These are phyloP conservation scores for Scenedesmus sp. DNA, from an alignment of 163 green algal species.

Conservation along the genomic window DNA sequence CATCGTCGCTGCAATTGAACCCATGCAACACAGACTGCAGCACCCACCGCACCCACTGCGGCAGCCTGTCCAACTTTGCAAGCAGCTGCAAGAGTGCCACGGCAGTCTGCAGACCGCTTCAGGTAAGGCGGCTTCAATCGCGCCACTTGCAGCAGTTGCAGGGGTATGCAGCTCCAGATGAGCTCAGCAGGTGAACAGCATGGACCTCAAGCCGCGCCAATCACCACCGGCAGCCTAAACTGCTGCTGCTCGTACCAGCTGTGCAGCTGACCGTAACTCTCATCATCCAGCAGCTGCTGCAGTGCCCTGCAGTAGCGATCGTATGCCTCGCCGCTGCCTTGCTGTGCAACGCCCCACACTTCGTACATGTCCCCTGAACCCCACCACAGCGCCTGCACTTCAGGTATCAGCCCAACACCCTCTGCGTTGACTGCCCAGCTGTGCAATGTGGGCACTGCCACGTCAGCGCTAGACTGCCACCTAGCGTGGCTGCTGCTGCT, in stretches of 20 bases:
- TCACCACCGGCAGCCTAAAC: conserved; percentile 37
- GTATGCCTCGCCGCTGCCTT: conserved; percentile 26
- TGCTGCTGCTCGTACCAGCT: conserved; percentile 44
- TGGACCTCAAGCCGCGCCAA: conserved; percentile 25
- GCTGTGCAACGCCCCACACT: background rate
- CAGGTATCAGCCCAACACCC: conserved; percentile 39
- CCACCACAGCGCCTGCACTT: conserved; percentile 51
- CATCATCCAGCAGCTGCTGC: conserved; percentile 16
- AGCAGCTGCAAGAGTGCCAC: too few species aligned
- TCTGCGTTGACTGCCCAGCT: background rate
- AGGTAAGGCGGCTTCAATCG: too few species aligned
- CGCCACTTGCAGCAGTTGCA: too few species aligned
- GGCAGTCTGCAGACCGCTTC: too few species aligned
- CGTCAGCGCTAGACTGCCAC: conserved; percentile 40
- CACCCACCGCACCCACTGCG: too few species aligned
- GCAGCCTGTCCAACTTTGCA: too few species aligned
- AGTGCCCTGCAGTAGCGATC: conserved; percentile 1
- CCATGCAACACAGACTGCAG: too few species aligned
- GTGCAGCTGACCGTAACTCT: background rate
- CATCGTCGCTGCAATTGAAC: too few species aligned
- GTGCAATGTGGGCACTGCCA: background rate
- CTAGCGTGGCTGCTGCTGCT: background rate
- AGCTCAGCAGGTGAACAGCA: background rate
- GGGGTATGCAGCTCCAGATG: too few species aligned
- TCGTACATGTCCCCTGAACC: conserved; percentile 23